Percentiles rank a stretch among this genome's conserved stretches.
Conservation (phyloP, 352 stramenopile genomes). For the Globisporangium cederbergense region DNA sequence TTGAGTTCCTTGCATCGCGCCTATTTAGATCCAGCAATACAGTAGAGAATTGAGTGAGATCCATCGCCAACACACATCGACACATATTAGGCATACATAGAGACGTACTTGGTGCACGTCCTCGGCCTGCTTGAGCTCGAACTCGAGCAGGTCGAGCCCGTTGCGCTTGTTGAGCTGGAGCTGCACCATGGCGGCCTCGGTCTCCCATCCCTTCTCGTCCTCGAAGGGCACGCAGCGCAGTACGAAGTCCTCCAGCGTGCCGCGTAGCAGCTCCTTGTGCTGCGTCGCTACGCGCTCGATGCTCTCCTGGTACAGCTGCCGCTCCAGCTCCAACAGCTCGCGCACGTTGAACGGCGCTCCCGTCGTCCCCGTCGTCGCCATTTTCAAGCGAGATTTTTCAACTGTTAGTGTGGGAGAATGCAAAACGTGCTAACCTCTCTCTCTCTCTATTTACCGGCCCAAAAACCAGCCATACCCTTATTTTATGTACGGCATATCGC, state of each 20-base stretch:
- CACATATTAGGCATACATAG: not conserved
- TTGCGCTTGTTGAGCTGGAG: slow-evolving; percentile 54
- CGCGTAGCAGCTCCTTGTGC: slow-evolving; percentile 40
- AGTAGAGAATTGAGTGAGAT: not conserved
- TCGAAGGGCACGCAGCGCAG: slow-evolving; percentile 58
- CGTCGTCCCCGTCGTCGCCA: not conserved
- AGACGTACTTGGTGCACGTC: slow-evolving; percentile 40
- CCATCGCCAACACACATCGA: not conserved
- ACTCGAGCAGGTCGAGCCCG: slow-evolving; percentile 54
- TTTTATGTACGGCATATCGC: too few species aligned
- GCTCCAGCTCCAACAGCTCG: slow-evolving; percentile 75
- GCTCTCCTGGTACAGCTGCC: slow-evolving; percentile 80
- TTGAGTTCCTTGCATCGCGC: slow-evolving; percentile 25
- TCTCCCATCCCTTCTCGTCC: slow-evolving; percentile 38
- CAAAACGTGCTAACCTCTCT: too few species aligned
- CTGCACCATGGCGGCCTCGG: slow-evolving; percentile 47
- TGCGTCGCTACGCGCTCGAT: slow-evolving; percentile 61
- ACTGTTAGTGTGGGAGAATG: too few species aligned
- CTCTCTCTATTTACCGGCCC: too few species aligned
- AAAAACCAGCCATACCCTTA: too few species aligned
- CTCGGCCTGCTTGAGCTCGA: slow-evolving; percentile 71
- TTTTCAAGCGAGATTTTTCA: too few species aligned
- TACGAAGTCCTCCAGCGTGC: slow-evolving; percentile 60
- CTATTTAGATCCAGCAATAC: slow-evolving; percentile 9
- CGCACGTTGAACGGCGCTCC: slow-evolving; percentile 47